Percentiles rank a stretch among this genome's conserved stretches.
phyloP scores from a whole-genome alignment of 176 grass and related monocot genomes.

The Ananas comosus region DNA sequence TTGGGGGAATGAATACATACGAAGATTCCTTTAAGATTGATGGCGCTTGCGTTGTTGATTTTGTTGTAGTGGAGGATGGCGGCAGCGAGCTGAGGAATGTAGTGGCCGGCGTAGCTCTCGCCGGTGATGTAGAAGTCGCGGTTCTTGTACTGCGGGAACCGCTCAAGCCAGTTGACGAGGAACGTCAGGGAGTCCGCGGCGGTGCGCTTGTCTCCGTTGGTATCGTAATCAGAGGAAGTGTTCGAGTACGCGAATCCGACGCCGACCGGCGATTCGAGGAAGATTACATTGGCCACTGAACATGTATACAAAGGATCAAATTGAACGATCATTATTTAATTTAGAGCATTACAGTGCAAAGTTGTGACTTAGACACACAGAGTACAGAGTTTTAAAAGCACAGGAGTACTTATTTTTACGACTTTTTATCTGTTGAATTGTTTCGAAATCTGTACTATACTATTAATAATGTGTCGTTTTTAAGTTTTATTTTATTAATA shows the following conservation, averaged over 20 bases:
- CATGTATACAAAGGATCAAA: too few species aligned
- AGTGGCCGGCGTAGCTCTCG: slow-evolving; percentile 52
- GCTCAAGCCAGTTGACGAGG: slow-evolving; percentile 4
- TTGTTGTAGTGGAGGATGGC: slow-evolving; percentile 30
- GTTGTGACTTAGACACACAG: too few species aligned
- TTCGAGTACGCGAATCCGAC: slow-evolving; percentile 57
- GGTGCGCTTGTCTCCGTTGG: slow-evolving; percentile 36
- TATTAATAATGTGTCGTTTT: too few species aligned
- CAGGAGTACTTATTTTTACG: too few species aligned
- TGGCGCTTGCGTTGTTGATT: not conserved
- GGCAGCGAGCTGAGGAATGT: slow-evolving; percentile 28
- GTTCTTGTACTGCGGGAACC: slow-evolving; percentile 26
- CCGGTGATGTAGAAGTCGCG: slow-evolving; percentile 45
- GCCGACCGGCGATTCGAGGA: slow-evolving; percentile 50
- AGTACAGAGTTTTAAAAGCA: too few species aligned
- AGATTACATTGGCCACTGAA: slow-evolving; percentile 50
- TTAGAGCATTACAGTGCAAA: too few species aligned
- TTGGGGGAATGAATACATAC: not conserved
- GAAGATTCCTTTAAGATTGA: slow-evolving; percentile 40
- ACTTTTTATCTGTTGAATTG: too few species aligned
- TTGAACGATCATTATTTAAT: too few species aligned
- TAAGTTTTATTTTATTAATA: too few species aligned
- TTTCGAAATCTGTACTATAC: too few species aligned
- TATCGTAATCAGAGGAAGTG: slow-evolving; percentile 25
- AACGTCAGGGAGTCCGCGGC: slow-evolving; percentile 7